Evolutionary conservation across 2,329 filamentous ascomycete species (phyloP).

Genomic region (Alternaria incomplexa): DNA sequence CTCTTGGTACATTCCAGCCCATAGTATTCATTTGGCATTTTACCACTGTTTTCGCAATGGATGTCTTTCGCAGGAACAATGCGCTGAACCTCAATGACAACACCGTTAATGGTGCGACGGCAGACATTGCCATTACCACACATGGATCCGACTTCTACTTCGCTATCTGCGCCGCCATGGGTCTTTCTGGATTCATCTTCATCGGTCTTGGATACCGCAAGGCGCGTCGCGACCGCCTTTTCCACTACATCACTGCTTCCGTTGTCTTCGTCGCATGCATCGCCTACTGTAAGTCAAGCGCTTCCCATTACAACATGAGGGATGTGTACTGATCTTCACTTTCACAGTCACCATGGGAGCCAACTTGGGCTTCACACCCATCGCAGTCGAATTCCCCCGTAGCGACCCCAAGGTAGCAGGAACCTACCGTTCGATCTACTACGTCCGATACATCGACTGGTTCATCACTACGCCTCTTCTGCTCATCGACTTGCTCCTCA

Average conservation of each 20-base stretch:
- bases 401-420: slow-evolving; percentile 55
- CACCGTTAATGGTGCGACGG: slow-evolving; percentile 53
- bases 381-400: slow-evolving; percentile 65
- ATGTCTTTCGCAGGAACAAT: slow-evolving; percentile 23
- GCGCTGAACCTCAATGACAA: slow-evolving; percentile 38
- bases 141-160: slow-evolving; percentile 69
- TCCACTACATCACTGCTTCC: slow-evolving; percentile 68
- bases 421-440: slow-evolving; percentile 68
- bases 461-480: slow-evolving; percentile 69
- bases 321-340: background rate
- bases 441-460: slow-evolving; percentile 71
- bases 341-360: slow-evolving; percentile 64
- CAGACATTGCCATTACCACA: slow-evolving; percentile 64
- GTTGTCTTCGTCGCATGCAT: slow-evolving; percentile 66
- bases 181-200: slow-evolving; percentile 59
- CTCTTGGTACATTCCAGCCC: background rate
- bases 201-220: slow-evolving; percentile 61
- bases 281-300: slow-evolving; percentile 57
- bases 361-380: slow-evolving; percentile 68
- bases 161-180: slow-evolving; percentile 67
- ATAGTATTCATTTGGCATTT: background rate
- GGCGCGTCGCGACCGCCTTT: slow-evolving; percentile 62
- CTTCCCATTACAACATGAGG: background rate
- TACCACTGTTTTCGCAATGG: slow-evolving; percentile 4
- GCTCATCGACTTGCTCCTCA: slow-evolving; percentile 67